Base-by-base conservation (phyloP, 1,139 yeast species). In the Debaryomyces fabryi region DNA sequence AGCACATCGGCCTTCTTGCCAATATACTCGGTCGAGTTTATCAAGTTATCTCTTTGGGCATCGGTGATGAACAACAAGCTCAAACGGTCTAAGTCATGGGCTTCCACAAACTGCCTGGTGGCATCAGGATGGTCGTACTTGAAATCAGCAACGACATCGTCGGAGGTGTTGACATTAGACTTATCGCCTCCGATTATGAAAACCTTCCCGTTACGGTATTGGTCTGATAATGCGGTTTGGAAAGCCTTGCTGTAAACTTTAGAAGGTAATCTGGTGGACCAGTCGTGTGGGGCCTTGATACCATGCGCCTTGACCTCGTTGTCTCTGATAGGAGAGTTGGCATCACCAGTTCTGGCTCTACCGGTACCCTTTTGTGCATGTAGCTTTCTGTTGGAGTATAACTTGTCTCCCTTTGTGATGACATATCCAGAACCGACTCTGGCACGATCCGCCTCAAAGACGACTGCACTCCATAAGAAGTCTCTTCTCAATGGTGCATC, bases 291-390 rank as follows among this genome's bases (percentile, higher is more conserved):
- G 13, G 97, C 97, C 50, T 80, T 81, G 63, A 95, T 85, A 21
- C 95, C 97, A 62, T 88, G 84, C 0, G 98, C 98, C 56, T 88
- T 80, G 44, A 93, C 92, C 63, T 96, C 97, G 62, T 88, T 91
- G 62, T 84, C 85, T 71, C 96, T 83, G 48, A 85, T 88, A 40
- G 99, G 99, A 20, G 97, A 89, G 60, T 93, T 93, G 51, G 90
- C 91, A 70, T 91, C 97, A 73, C 99, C 99, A 51, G 84, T 86
- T 76, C 99, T 86, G 49, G 99, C 99, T 53, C 81, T 79, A 69
- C 99, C 99, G 15, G 91, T 74, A 55, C 99, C 98, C 71, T 93
- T 93, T 70, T 93, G 99, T 23, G 91, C 90, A 47, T 84, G 78
- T 57, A 93, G 76, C 67, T 93, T 93, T 62, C 82, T 80, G 67